phyloP scores from a whole-genome alignment of 805 yeast genomes.

The Metschnikowia aberdeeniae region DNA sequence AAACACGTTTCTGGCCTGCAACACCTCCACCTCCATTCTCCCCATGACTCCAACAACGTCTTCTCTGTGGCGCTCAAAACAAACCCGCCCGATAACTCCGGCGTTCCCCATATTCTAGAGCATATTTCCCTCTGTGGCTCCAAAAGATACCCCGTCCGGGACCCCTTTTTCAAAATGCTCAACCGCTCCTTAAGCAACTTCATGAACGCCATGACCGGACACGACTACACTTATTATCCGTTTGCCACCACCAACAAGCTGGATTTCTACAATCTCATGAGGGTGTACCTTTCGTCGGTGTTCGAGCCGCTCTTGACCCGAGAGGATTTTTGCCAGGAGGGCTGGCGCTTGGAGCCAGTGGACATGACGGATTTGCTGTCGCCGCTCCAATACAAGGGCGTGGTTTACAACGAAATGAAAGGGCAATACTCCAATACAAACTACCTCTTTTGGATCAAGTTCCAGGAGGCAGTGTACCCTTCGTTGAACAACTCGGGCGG shows the following conservation, averaged over 20 bases:
- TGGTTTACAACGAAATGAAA: constrained; percentile 97
- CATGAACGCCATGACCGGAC: constrained; percentile 99
- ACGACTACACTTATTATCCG: constrained; percentile 93
- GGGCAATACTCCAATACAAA: constrained; percentile 91
- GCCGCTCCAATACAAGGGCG: constrained; percentile 82
- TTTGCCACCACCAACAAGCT: constrained; percentile 87
- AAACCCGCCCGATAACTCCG: constrained; percentile 91
- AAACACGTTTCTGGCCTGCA: constrained; percentile 72
- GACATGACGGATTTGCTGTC: constrained; percentile 51
- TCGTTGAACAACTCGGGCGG: constrained; percentile 90
- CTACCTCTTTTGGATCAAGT: constrained; percentile 79
- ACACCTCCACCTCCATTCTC: constrained; percentile 78
- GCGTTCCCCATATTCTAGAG: constrained; percentile 93
- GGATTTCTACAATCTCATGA: constrained; percentile 80
- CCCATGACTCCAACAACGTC: constrained; percentile 80
- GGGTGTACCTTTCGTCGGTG: constrained; percentile 84
- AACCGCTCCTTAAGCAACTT: constrained; percentile 91
- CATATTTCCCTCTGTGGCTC: constrained; percentile 97
- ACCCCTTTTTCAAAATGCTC: constrained; percentile 96
- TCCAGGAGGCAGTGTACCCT: constrained; percentile 80
- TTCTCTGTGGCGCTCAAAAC: constrained; percentile 89
- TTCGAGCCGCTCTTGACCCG: constrained; percentile 72
- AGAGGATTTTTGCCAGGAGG: constrained; percentile 90
- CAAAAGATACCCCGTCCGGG: constrained; percentile 84
- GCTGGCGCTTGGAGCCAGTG: constrained; percentile 90